Base-by-base conservation (phyloP, 805 yeast genomes). In the Martiniozyma abietophila region DNA sequence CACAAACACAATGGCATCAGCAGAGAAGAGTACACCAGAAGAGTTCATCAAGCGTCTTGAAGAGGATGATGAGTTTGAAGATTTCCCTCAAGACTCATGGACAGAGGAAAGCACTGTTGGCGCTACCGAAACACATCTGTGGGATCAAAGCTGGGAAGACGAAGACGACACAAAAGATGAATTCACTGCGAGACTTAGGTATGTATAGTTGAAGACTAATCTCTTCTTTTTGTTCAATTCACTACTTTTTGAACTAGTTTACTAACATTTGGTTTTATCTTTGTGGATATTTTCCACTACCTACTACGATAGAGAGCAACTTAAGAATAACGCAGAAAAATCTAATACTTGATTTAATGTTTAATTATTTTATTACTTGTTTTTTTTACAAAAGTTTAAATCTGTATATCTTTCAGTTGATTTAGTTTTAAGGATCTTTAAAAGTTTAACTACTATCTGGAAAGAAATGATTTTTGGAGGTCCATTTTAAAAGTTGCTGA, bases 61-160 rank as follows among this genome's bases (percentile, higher is more conserved):
- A 54, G 96, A 89, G 49, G 96, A 89, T 51, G 97, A 89, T 54
- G 96, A 88, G 57, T 89, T 89, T 53, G 97, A 89, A 62, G 97
- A 89, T 54, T 89, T 89, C 64, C 96, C 95, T 11, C 85, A 75
- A 36, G 95, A 86, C 52, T 68, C 80, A 47, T 86, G 95, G 95
- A 59, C 71, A n/a, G 69, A 65, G 24, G 56, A 67, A 38, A 67
- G 77, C 48, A 57, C 78, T 37, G 54, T 74, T 43, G 67, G 69
- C 41, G 53, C 68, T 48, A 65, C 71, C 44, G 69, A 71, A 56
- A 59, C 72, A 47, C 69, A 74, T 42, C 71, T 88, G 34, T 88
- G 97, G 96, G 95, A 88, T 47, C 96, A 88, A 58, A 89, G 85
- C 55, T 89, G 98, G 98, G 96, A 82, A 46, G 94, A 89, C 54